Base-by-base conservation (phyloP, 1,284 basidiomycete species). In the Naganishia albida region DNA sequence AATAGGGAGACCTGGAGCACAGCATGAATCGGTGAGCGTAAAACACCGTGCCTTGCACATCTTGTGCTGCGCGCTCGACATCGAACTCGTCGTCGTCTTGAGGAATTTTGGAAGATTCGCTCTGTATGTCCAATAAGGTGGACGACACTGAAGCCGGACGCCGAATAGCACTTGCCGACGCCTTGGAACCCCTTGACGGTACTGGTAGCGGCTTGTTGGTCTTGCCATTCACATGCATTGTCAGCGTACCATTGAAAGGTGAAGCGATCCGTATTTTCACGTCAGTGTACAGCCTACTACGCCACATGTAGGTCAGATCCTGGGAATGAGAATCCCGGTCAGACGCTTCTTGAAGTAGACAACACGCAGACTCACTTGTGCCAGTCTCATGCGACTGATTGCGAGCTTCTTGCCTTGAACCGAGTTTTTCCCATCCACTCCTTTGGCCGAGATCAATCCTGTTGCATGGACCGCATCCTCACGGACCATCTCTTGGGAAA, bases 241-340 rank as follows among this genome's bases (percentile, higher is more conserved):
- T 28, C 16, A 28, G 12, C 40, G 20, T 12, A 12, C 3, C 46
- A 12, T 20, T 30, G 44, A 18, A 20, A 23, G 26, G 59, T 7
- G 25, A 18, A 20, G n/a, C 28, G 40, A 53, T 57, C 62, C 88
- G 83, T 66, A 97, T 88, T 60, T 87, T 85, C 18, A 93, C 86
- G 77, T 97, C 93, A 1, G 90, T 90, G 78, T 93, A 97, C 15
- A 97, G 85, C 63, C 92, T 86, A 18, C 89, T 91, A 30, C 93
- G 82, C 93, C 93, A 96, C 91, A 94, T 94, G 82, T 89, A 96
- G 30, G 94, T 90, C 39, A 96, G 82, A 75, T 96, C 93, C 77
- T 93, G 89, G 16, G 44, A 8, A 3, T 26, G 20, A 7, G 8
- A 42, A 12, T n/a, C 13, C 13, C 34, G 3, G 25, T 63, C 23